Conservation (phyloP, 371 early-diverging fungal species). For the Apophysomyces trapeziformis region DNA sequence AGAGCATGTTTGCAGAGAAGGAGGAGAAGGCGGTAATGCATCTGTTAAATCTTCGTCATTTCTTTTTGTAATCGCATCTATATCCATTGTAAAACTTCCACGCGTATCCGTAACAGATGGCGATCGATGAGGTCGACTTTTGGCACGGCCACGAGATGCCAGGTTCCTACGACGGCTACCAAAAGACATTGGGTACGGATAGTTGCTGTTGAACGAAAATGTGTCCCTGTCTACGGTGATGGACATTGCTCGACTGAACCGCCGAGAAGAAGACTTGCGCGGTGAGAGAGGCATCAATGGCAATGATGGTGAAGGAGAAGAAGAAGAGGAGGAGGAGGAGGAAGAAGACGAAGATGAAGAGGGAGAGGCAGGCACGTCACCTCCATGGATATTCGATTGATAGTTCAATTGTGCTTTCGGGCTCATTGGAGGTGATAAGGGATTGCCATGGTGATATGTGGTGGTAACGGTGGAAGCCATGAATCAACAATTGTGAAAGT, state of each 20-base stretch:
- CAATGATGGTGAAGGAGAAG: neutral
- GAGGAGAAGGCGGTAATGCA: neutral
- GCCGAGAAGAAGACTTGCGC: slow-evolving; percentile 7
- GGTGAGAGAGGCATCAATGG: neutral
- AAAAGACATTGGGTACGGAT: neutral
- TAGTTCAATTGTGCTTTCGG: slow-evolving; percentile 1
- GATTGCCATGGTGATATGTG: neutral
- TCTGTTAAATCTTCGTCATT: neutral
- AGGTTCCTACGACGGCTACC: neutral
- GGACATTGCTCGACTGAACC: slow-evolving; percentile 6
- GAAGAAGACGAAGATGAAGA: neutral
- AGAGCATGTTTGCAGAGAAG: neutral
- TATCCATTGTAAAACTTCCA: slow-evolving; percentile 8
- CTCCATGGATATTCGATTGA: neutral
- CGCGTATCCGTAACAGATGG: neutral
- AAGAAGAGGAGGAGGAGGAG: neutral
- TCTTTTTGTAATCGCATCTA: neutral
- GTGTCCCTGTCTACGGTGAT: neutral
- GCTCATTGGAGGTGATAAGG: slow-evolving; percentile 2
- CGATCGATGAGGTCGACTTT: slow-evolving; percentile 7
- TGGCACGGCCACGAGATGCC: slow-evolving; percentile 6
- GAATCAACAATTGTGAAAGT: neutral
- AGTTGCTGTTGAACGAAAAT: neutral
- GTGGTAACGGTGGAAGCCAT: neutral
- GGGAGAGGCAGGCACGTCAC: neutral